Conservation (phyloP, 371 early-diverging fungal species). For the Saksenaea vasiformis region DNA sequence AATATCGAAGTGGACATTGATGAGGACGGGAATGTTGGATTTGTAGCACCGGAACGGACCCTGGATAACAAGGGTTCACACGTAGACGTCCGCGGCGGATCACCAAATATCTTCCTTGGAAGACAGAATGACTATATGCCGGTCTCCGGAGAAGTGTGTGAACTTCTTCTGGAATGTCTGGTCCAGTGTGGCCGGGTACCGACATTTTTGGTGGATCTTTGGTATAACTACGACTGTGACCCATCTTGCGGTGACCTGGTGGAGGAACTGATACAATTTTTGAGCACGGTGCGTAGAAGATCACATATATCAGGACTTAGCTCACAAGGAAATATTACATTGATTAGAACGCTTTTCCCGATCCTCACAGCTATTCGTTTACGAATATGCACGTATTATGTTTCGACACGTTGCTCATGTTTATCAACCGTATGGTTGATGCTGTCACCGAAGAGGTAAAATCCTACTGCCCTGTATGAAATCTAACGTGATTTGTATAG, state of each 20-base stretch:
- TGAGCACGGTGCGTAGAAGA: conserved; percentile 49
- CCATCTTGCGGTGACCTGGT: conserved; percentile 79
- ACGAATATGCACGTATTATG: conserved; percentile 68
- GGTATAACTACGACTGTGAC: conserved; percentile 94
- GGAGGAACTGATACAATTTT: conserved; percentile 83
- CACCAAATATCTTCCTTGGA: conserved; percentile 45
- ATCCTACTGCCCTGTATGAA: not conserved
- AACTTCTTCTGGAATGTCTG: conserved; percentile 80
- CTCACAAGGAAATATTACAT: not conserved
- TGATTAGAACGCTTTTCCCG: conserved; percentile 69
- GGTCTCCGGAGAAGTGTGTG: conserved; percentile 77
- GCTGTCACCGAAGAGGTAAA: conserved; percentile 50
- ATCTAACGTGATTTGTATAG: conserved; percentile 3
- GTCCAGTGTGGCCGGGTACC: conserved; percentile 72
- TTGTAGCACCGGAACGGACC: conserved; percentile 14
- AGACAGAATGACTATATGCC: conserved; percentile 48
- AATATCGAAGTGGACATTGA: conserved; percentile 37
- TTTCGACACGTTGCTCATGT: conserved; percentile 79
- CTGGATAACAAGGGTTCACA: conserved; percentile 8
- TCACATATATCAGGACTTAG: not conserved
- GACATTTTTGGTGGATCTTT: conserved; percentile 83
- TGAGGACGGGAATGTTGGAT: conserved; percentile 41
- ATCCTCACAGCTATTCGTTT: conserved; percentile 67
- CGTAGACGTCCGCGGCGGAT: conserved; percentile 38
- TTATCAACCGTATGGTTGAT: conserved; percentile 78